These are phyloP conservation scores for Suillus americanus DNA, from an alignment of 768 basidiomycete genomes.

Conservation along the genomic window DNA sequence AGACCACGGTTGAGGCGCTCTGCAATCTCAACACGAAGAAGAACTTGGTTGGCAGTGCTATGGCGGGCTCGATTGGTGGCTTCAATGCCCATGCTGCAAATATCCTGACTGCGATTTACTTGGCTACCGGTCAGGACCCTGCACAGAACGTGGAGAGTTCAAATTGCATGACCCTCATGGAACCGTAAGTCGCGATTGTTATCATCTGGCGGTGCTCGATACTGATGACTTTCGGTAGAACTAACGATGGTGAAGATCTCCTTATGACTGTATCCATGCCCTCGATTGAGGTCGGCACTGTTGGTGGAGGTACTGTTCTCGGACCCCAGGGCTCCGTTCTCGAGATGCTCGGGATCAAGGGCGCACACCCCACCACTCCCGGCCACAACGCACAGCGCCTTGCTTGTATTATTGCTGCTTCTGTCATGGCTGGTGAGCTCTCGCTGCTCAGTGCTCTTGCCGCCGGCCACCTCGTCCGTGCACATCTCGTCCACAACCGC, in stretches of 20 bases:
- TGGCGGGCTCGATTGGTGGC: conserved; percentile 97
- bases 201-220: conserved; percentile 8
- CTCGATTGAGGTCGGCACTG: conserved; percentile 98
- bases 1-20: conserved; percentile 89
- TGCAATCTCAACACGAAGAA: conserved; percentile 95
- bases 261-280: conserved; percentile 96
- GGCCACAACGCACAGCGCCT: conserved; percentile 89
- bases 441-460: conserved; percentile 90
- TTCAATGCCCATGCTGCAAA: conserved; percentile 99
- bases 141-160: conserved; percentile 99
- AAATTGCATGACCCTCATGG: conserved; percentile 99
- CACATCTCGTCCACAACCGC: conserved; percentile 91
- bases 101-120: conserved; percentile 91
- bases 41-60: conserved; percentile 95
- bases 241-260: conserved; percentile 86
- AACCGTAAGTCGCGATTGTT: conserved; percentile 66
- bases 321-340: conserved; percentile 87
- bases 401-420: conserved; percentile 85
- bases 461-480: conserved; percentile 91
- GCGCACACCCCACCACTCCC: conserved; percentile 83
- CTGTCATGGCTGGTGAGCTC: conserved; percentile 98
- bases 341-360: conserved; percentile 90
- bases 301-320: conserved; percentile 94
- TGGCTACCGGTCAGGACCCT: conserved; percentile 98
- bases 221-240: conserved; percentile 42